phyloP scores from a whole-genome alignment of 2,329 filamentous ascomycete species.

The Cladosporium sphaerospermum region DNA sequence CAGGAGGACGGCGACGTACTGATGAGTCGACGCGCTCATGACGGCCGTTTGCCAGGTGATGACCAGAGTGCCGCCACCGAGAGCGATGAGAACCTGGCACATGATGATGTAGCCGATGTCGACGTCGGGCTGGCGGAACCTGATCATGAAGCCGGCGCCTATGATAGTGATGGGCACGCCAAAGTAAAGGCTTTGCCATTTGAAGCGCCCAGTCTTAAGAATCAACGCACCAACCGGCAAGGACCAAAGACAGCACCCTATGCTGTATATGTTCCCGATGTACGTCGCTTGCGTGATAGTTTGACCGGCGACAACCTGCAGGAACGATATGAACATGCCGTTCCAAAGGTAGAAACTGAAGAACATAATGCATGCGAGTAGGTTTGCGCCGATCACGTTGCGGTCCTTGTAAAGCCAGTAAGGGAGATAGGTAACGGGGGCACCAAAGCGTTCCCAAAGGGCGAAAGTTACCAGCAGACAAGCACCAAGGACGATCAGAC shows the following conservation, averaged over 20 bases:
- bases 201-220: constrained; percentile 43
- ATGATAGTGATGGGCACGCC: constrained; percentile 33
- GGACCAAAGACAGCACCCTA: constrained; percentile 38
- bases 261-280: constrained; percentile 30
- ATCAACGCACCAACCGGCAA: constrained; percentile 43
- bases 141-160: constrained; percentile 25
- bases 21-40: constrained; percentile 43
- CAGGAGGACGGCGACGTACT: constrained; percentile 22
- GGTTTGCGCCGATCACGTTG: constrained; percentile 48
- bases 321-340: constrained; percentile 36
- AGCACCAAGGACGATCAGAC: constrained; percentile 35
- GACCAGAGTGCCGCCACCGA: constrained; percentile 49
- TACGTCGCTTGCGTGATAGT: constrained; percentile 24
- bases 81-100: constrained; percentile 49
- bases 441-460: constrained; percentile 35
- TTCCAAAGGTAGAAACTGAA: constrained; percentile 33
- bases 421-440: constrained; percentile 36
- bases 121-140: constrained; percentile 26
- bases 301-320: constrained; percentile 36
- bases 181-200: constrained; percentile 36
- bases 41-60: constrained; percentile 55
- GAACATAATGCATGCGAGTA: constrained; percentile 37
- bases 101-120: constrained; percentile 45
- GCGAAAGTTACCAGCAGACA: constrained; percentile 32
- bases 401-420: constrained; percentile 44